Base-by-base conservation (phyloP, 345 rosid species). In the Linum lewisii region DNA sequence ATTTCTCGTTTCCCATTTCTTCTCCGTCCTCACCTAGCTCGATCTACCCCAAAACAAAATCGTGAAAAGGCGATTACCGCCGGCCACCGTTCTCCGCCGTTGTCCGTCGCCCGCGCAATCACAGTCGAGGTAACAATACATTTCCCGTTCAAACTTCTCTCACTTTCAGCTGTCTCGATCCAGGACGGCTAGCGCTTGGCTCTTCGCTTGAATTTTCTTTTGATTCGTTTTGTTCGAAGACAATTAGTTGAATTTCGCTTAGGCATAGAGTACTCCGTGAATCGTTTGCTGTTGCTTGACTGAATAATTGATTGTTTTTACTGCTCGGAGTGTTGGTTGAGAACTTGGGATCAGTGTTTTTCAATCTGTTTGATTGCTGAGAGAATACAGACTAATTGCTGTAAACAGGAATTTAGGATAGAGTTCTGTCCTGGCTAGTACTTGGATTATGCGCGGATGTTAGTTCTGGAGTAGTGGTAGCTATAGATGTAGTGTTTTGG, bases 1-100 rank as follows among this genome's bases (percentile, higher is more conserved):
- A 21, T 23, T 64, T 47, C 58, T 26, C 36, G 29, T 57, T 60
- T 64, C 56, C 7, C 26, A 25, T 62, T 57, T 50, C 26, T 14
- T 21, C 14, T 4, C 47, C 47, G 16, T 42, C 47, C 47, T 42
- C 47, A 11, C 47, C 16, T 11, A 42, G 47, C 47, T 42, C 47
- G 47, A 42, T 42, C 47, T 42, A 42, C 47, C 47, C 47, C 47
- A 1, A 42, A 42, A 11, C 47, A 42, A 42, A 42, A 42, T 42
- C 47, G 47, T 11, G 14, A 42, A 42, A 42, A 16, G 15, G 18
- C 15, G 47, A 42, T 42, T 7, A 4, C 18, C 47, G 15, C 47
- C 47, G 47, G 47, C 47, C 47, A 16, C 4, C 47, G 47, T 42
- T 10, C 34, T 42, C 18, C 47, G 18, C 47, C 18, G 47, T 42